phyloP scores from a whole-genome alignment of 1,284 basidiomycete species.

The Trametes hirsuta region DNA sequence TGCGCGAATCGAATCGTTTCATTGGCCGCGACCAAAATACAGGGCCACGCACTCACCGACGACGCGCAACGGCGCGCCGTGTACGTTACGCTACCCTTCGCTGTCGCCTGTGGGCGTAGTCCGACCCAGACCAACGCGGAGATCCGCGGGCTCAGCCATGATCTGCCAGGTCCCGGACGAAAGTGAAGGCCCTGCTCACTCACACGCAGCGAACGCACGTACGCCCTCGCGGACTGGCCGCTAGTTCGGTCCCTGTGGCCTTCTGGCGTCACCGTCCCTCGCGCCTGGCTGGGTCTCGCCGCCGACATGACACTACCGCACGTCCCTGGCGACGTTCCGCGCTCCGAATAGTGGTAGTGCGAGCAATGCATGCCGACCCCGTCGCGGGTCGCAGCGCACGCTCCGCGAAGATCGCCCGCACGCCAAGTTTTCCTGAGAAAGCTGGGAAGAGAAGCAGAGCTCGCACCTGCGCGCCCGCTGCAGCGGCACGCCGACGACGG shows the following conservation, averaged over 20 bases:
- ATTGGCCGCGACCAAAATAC: conserved; percentile 10
- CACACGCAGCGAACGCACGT: conserved; percentile 1
- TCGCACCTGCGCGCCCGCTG: background rate
- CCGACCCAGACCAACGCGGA: conserved; percentile 2
- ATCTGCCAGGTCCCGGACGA: background rate
- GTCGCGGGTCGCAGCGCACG: background rate
- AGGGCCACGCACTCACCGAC: conserved; percentile 2
- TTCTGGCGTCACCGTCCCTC: background rate
- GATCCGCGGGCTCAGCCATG: conserved; percentile 8
- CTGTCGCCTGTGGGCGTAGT: background rate
- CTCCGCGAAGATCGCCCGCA: conserved; percentile 11
- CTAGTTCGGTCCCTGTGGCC: no score
- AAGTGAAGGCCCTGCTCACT: background rate
- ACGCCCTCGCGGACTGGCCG: background rate
- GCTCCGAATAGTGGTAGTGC: background rate
- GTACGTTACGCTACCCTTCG: background rate
- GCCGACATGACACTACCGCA: background rate
- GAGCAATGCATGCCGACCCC: background rate
- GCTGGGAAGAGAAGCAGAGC: background rate
- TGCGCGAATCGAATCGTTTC: background rate
- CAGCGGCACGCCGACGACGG: background rate
- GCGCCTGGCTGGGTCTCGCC: background rate
- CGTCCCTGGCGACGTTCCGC: background rate
- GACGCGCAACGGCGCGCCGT: background rate
- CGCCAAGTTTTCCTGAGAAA: conserved; percentile 17